Conservation (phyloP, 2,329 filamentous ascomycete genomes). For the Colletotrichum sp. region DNA sequence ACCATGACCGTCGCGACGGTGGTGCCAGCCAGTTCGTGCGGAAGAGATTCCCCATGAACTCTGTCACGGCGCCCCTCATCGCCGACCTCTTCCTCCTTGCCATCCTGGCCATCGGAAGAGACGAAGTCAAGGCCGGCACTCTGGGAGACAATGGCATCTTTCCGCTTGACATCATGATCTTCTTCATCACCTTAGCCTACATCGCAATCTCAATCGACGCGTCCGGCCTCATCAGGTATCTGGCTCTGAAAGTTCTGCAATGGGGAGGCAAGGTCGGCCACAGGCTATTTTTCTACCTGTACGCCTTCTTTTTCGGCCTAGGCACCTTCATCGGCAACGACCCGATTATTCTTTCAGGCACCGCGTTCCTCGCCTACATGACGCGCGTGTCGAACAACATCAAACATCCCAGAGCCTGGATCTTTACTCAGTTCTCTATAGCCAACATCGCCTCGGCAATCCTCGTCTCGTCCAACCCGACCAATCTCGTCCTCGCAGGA, state of each 20-base stretch:
- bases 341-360: slow-evolving; percentile 76
- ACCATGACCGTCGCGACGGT: slow-evolving; percentile 27
- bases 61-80: slow-evolving; percentile 73
- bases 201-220: slow-evolving; percentile 81
- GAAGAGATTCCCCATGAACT: slow-evolving; percentile 69
- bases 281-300: slow-evolving; percentile 74
- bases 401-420: slow-evolving; percentile 72
- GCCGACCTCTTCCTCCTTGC: slow-evolving; percentile 75
- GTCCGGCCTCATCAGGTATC: slow-evolving; percentile 72
- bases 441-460: slow-evolving; percentile 79
- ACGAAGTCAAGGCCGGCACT: slow-evolving; percentile 73
- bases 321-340: slow-evolving; percentile 77
- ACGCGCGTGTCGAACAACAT: slow-evolving; percentile 78
- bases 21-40: slow-evolving; percentile 47
- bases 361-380: slow-evolving; percentile 79
- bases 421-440: slow-evolving; percentile 73
- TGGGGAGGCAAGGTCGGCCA: slow-evolving; percentile 72
- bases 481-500: slow-evolving; percentile 75
- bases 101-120: slow-evolving; percentile 68
- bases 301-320: slow-evolving; percentile 72
- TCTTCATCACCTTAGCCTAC: slow-evolving; percentile 77
- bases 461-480: slow-evolving; percentile 79
- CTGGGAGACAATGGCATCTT: slow-evolving; percentile 69
- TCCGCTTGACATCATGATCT: slow-evolving; percentile 76
- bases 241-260: slow-evolving; percentile 74